phyloP scores from a whole-genome alignment of 2,329 filamentous ascomycete species.

The Fusarium incarnatum region DNA sequence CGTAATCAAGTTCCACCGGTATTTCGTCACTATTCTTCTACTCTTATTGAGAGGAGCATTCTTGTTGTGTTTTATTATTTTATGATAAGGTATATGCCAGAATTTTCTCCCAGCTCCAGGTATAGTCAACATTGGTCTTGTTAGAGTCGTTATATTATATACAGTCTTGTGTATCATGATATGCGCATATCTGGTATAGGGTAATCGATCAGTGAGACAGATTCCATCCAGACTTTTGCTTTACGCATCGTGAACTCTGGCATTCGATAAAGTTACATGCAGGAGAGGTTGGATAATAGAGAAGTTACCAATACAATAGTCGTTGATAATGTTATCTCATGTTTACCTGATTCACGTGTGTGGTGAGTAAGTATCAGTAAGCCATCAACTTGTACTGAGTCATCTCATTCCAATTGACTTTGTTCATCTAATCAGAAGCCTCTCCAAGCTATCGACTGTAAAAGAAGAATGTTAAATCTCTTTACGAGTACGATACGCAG shows the following conservation, averaged over 20 bases:
- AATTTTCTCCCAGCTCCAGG: background rate
- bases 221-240: background rate
- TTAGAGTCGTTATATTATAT: background rate
- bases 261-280: background rate
- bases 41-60: background rate
- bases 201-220: background rate
- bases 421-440: background rate
- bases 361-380: constrained; percentile 30
- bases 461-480: background rate
- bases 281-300: background rate
- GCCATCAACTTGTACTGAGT: constrained; percentile 10
- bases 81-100: background rate
- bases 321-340: background rate
- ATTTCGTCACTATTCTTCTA: constrained; percentile 18
- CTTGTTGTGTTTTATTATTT: background rate
- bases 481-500: background rate
- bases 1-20: constrained; percentile 24
- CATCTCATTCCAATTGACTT: background rate
- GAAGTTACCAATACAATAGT: background rate
- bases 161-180: background rate
- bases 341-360: constrained; percentile 4
- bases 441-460: background rate
- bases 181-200: background rate
- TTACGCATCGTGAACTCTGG: background rate
- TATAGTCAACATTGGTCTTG: background rate